phyloP scores from a whole-genome alignment of 441 rosid species.

The Macaranga tanarius region DNA sequence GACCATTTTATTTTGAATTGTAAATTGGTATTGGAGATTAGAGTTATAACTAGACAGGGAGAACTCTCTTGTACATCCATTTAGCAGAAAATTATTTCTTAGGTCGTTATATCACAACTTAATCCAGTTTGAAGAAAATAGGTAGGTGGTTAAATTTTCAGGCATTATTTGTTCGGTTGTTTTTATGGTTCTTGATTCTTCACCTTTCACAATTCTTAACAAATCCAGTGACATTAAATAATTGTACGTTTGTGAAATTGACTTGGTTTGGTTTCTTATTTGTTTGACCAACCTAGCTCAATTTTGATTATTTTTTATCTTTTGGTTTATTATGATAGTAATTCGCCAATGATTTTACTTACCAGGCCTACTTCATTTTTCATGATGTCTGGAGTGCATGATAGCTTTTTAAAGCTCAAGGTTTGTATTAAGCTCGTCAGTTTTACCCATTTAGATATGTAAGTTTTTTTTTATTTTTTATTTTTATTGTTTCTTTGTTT shows the following conservation, averaged over 20 bases:
- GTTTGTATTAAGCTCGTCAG: slow-evolving; percentile 37
- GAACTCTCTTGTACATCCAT: background rate
- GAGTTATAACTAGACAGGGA: background rate
- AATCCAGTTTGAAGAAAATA: background rate
- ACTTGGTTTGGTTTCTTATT: background rate
- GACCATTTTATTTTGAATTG: background rate
- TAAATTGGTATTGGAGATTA: background rate
- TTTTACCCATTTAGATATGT: slow-evolving; percentile 12
- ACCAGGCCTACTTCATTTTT: slow-evolving; percentile 51
- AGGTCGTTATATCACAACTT: background rate
- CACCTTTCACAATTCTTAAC: background rate
- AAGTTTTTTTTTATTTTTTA: slow-evolving; percentile 1
- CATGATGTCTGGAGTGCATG: slow-evolving; percentile 33
- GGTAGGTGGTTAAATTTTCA: background rate
- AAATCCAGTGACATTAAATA: background rate
- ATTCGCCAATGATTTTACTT: slow-evolving; percentile 21
- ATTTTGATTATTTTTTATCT: background rate
- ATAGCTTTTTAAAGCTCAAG: slow-evolving; percentile 44
- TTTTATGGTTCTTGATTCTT: slow-evolving; percentile 3
- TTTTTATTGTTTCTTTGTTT: slow-evolving; percentile 34
- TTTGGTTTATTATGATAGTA: slow-evolving; percentile 8
- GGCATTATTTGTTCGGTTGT: slow-evolving; percentile 1
- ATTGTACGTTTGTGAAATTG: too few relatives aligned
- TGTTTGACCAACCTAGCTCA: background rate
- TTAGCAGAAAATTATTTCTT: background rate